Base-by-base conservation (phyloP, 2,329 filamentous ascomycete species). In the Aspergillus brasiliensis region DNA sequence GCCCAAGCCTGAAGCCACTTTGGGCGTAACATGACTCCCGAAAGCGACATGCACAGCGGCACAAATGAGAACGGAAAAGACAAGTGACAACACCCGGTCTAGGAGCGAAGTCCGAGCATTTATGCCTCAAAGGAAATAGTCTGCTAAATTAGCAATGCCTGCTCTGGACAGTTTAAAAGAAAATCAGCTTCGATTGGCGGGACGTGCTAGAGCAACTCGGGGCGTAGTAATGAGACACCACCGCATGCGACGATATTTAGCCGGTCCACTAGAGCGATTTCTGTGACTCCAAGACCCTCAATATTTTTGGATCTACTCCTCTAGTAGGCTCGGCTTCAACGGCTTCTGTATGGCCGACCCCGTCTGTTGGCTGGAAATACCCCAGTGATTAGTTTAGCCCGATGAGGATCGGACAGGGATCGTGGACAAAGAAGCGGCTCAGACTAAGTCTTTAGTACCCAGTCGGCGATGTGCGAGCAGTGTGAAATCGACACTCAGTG, bases 381-480 rank as follows among this genome's bases (percentile, higher is more conserved):
- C 25, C 8, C 15, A 4, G 8, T 19, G 19, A 28, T 49, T 49
- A 17, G n/a, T 31, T 49, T 28, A 49, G 46, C 23, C 25, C 25
- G 46, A 49, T 19, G 46, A 25, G 25, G 46, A 49, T 19, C 46
- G n/a, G 46, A 49, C 46, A 49, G 25, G 46, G 46, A 49, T 49
- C 25, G 27, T 31, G 46, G 46, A 49, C 46, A 49, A 49, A 31
- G 46, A 28, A 6, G 31, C 46, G 25, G 25, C 25, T 21, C 40
- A 44, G 5, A 13, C 46, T 17, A 28, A 17, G 15, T n/a, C 25
- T 3, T 11, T 21, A 44, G 17, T 5, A 13, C 10, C 3, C 7
- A 17, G 15, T 49, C 25, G 7, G 17, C 46, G 46, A 17, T 28
- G 8, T 11, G 46, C n/a, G 25, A 27, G 27, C n/a, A n/a, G 25